Conservation (phyloP, 495 filamentous ascomycete species). For the Rhizodiscina lignyota region DNA sequence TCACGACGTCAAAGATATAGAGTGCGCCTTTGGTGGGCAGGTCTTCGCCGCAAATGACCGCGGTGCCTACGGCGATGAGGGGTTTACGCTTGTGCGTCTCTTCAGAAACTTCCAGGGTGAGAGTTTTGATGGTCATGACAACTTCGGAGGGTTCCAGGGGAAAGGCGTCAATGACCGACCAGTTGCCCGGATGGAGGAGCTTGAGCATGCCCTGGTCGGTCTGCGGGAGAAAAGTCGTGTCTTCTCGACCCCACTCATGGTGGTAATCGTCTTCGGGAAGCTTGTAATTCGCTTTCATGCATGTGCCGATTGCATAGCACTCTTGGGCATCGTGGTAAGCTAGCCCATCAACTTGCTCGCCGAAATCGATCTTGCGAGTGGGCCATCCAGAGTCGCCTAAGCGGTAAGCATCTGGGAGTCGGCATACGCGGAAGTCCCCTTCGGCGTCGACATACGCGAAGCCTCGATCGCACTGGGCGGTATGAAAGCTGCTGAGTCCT, state of each 20-base stretch:
- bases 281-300: slow-evolving; percentile 48
- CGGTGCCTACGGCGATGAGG: slow-evolving; percentile 72
- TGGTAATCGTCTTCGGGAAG: slow-evolving; percentile 70
- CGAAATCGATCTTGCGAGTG: slow-evolving; percentile 47
- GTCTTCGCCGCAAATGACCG: slow-evolving; percentile 73
- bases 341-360: slow-evolving; percentile 53
- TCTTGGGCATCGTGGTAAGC: slow-evolving; percentile 57
- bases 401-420: slow-evolving; percentile 43
- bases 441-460: slow-evolving; percentile 65
- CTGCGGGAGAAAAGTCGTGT: slow-evolving; percentile 32
- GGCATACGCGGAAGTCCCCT: slow-evolving; percentile 47
- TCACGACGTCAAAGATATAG: slow-evolving; percentile 82
- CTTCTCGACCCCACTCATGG: slow-evolving; percentile 62
- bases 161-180: slow-evolving; percentile 52
- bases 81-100: slow-evolving; percentile 68
- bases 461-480: slow-evolving; percentile 54
- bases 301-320: slow-evolving; percentile 63
- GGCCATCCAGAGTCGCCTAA: slow-evolving; percentile 57
- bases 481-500: slow-evolving; percentile 56
- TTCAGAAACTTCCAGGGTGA: slow-evolving; percentile 81
- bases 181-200: slow-evolving; percentile 55
- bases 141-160: slow-evolving; percentile 50
- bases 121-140: slow-evolving; percentile 61
- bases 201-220: slow-evolving; percentile 52
- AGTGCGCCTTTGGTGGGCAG: slow-evolving; percentile 67